A percentile compares a stretch with the other conserved stretches of the same genome.
These are phyloP conservation scores for Floccularia luteovirens DNA, from an alignment of 768 basidiomycete species.

Conservation along the genomic window DNA sequence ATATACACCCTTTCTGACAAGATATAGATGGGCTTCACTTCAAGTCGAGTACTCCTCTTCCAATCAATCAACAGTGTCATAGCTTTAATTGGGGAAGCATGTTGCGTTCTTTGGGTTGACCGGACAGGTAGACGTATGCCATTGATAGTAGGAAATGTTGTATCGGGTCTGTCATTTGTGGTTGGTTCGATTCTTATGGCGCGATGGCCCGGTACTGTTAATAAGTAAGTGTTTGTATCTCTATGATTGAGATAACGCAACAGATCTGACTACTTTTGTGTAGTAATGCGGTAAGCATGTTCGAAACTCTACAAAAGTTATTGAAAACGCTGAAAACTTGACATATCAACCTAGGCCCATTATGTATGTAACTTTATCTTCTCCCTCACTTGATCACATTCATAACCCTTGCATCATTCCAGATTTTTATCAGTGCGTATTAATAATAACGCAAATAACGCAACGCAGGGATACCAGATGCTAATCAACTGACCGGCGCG, in stretches of 20 bases:
- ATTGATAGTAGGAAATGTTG: slow-evolving; percentile 32
- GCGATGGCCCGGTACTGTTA: slow-evolving; percentile 31
- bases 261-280: not conserved
- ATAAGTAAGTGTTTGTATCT: slow-evolving; percentile 23
- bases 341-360: slow-evolving; percentile 20
- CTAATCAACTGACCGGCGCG: too few species aligned
- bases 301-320: not conserved
- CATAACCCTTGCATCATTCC: not conserved
- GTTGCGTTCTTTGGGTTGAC: slow-evolving; percentile 38
- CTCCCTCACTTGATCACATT: not conserved
- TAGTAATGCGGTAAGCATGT: slow-evolving; percentile 26
- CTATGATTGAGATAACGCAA: not conserved
- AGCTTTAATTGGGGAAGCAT: slow-evolving; percentile 42
- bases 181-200: slow-evolving; percentile 37
- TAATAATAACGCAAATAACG: not conserved
- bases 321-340: not conserved
- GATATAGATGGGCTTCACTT: slow-evolving; percentile 38
- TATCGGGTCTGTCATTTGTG: slow-evolving; percentile 32
- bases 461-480: too few species aligned
- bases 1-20: slow-evolving; percentile 12
- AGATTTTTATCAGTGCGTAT: slow-evolving; percentile 34
- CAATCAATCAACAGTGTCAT: slow-evolving; percentile 49
- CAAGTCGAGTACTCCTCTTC: slow-evolving; percentile 38
- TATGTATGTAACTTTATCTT: slow-evolving; percentile 18
- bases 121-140: slow-evolving; percentile 29